These are phyloP conservation scores for Alternaria angustiovoidea DNA, from an alignment of 2,329 filamentous ascomycete species.

Conservation along the genomic window DNA sequence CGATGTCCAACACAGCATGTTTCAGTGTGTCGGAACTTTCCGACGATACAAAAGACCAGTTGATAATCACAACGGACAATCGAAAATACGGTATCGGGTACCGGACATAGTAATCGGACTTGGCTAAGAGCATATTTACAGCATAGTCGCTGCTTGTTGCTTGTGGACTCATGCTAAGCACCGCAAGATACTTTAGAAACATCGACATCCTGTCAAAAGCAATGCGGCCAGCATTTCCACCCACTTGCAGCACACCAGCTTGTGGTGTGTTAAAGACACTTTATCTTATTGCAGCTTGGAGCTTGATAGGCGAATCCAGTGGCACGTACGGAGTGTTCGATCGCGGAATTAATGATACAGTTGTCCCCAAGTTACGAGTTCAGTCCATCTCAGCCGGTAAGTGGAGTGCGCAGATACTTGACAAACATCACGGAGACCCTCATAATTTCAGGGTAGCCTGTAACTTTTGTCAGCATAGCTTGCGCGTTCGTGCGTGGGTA, in stretches of 20 bases:
- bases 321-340: not conserved
- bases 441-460: not conserved
- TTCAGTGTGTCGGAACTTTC: constrained; percentile 17
- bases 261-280: not conserved
- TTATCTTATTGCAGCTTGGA: not conserved
- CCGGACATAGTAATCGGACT: not conserved
- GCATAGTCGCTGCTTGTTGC: not conserved
- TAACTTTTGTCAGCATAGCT: not conserved
- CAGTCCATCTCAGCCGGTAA: not conserved
- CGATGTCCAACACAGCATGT: constrained; percentile 15
- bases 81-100: not conserved
- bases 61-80: not conserved
- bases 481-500: not conserved
- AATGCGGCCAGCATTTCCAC: not conserved
- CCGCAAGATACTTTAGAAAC: not conserved
- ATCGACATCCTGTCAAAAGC: not conserved
- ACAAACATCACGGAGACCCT: not conserved
- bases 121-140: not conserved
- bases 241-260: not conserved
- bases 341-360: not conserved
- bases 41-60: not conserved
- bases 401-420: not conserved
- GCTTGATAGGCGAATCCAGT: not conserved
- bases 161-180: not conserved
- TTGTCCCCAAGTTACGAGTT: not conserved